phyloP scores from a whole-genome alignment of 495 filamentous ascomycete genomes.

The Acidomyces sp. region DNA sequence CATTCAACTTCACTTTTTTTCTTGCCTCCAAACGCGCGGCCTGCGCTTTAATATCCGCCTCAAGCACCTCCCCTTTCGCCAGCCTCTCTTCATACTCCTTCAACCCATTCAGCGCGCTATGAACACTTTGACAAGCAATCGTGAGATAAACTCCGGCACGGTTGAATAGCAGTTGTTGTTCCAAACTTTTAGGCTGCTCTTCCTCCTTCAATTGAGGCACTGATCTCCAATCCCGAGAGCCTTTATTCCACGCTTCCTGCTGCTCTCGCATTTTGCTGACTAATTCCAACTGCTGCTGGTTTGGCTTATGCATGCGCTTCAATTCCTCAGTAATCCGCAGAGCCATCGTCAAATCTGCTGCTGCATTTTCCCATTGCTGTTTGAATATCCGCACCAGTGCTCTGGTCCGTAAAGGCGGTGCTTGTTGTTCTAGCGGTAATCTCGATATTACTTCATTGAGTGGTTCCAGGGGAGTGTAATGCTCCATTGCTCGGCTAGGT shows the following conservation, averaged over 20 bases:
- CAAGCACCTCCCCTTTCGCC: conserved; percentile 22
- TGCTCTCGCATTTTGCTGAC: conserved; percentile 32
- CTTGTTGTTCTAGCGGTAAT: conserved; percentile 41
- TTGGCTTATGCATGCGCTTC: conserved; percentile 29
- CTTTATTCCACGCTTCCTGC: conserved; percentile 20
- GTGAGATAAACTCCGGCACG: conserved; percentile 60
- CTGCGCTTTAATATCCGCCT: conserved; percentile 26
- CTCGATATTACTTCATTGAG: conserved; percentile 54
- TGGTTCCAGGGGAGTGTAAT: conserved; percentile 51
- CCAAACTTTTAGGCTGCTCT: conserved; percentile 58
- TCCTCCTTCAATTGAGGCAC: conserved; percentile 50
- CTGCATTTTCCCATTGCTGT: conserved; percentile 55
- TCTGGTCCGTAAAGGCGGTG: conserved; percentile 52
- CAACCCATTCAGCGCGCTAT: conserved; percentile 37
- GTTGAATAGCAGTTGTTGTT: conserved; percentile 63
- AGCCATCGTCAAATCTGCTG: conserved; percentile 51
- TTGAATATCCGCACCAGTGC: conserved; percentile 65
- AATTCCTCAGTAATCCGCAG: conserved; percentile 45
- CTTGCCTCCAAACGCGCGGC: conserved; percentile 42
- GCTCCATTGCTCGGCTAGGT: conserved; percentile 58
- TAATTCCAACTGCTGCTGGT: conserved; percentile 35
- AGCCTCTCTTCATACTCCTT: conserved; percentile 24
- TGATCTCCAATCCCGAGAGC: conserved; percentile 34
- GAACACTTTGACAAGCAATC: conserved; percentile 51
- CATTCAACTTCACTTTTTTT: conserved; percentile 53